Evolutionary conservation across 2,329 filamentous ascomycete genomes (phyloP).

Genomic region (Fusarium nanum): DNA sequence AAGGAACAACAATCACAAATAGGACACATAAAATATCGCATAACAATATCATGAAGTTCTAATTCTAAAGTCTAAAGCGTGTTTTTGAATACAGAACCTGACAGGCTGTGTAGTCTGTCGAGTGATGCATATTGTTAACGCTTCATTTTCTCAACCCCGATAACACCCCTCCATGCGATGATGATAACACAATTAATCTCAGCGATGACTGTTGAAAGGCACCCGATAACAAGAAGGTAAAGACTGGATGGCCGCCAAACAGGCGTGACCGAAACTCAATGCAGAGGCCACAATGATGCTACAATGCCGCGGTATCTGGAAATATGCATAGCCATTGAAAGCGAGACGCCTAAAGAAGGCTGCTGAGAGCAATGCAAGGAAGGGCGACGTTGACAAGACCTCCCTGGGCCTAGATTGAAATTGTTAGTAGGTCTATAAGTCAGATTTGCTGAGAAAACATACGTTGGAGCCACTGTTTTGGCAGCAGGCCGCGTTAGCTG

Average conservation of each 20-base stretch:
- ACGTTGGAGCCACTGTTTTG: background rate
- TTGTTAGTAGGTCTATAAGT: background rate
- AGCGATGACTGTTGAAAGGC: background rate
- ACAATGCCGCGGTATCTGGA: too few species aligned
- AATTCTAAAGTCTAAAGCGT: background rate
- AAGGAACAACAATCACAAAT: too few species aligned
- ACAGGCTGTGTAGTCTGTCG: background rate
- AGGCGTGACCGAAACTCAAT: too few species aligned
- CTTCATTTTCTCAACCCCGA: background rate
- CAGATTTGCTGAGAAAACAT: background rate
- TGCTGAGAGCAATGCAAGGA: constrained; percentile 5
- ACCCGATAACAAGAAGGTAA: too few species aligned
- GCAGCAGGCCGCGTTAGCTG: constrained; percentile 6
- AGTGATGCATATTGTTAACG: background rate
- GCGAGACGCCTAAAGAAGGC: background rate
- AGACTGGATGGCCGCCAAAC: too few species aligned
- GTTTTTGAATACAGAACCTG: background rate
- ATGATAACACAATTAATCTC: background rate
- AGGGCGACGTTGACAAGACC: constrained; percentile 14
- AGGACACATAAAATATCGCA: background rate
- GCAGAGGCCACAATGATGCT: too few species aligned
- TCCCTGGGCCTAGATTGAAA: background rate
- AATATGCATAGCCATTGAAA: too few species aligned
- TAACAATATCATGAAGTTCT: constrained; percentile 1
- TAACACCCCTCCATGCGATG: too few species aligned